Conservation (phyloP, 768 basidiomycete genomes). For the Tremella yokohamensis region DNA sequence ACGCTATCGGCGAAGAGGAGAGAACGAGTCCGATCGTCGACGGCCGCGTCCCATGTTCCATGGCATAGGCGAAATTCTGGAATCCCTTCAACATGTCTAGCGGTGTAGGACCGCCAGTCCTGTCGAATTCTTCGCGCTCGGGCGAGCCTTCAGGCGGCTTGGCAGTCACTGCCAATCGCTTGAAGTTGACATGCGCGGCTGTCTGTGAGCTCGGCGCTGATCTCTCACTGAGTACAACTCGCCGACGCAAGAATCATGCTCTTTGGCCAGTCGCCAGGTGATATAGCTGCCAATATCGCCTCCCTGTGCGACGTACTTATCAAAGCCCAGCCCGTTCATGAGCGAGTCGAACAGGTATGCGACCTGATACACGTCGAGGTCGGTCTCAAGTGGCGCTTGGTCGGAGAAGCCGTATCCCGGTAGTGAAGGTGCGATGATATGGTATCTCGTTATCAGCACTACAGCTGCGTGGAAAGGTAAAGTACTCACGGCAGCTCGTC, state of each 20-base stretch:
- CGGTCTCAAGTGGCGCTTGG: constrained; percentile 33
- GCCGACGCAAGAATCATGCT: constrained; percentile 43
- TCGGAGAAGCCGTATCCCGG: constrained; percentile 46
- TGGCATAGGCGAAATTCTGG: constrained; percentile 15
- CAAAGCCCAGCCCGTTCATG: constrained; percentile 48
- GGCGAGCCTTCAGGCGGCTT: background rate
- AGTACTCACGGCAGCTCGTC: constrained; percentile 10
- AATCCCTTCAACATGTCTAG: background rate
- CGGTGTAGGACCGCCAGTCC: background rate
- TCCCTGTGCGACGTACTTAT: constrained; percentile 47
- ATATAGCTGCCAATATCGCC: constrained; percentile 49
- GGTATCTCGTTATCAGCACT: constrained; percentile 6
- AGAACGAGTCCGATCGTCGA: constrained; percentile 17
- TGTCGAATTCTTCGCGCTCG: background rate
- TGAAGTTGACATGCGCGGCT: constrained; percentile 22
- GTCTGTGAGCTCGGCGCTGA: background rate
- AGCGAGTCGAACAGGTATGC: constrained; percentile 39
- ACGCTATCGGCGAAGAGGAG: constrained; percentile 14
- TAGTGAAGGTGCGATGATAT: constrained; percentile 38
- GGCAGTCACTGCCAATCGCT: background rate
- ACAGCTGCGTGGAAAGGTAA: background rate
- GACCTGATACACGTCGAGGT: constrained; percentile 36
- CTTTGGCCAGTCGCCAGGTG: constrained; percentile 26
- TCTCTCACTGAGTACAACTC: constrained; percentile 10
- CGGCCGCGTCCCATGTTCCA: constrained; percentile 20